Conservation (phyloP, 164 flowering plant species). For the Malania oleifera region DNA sequence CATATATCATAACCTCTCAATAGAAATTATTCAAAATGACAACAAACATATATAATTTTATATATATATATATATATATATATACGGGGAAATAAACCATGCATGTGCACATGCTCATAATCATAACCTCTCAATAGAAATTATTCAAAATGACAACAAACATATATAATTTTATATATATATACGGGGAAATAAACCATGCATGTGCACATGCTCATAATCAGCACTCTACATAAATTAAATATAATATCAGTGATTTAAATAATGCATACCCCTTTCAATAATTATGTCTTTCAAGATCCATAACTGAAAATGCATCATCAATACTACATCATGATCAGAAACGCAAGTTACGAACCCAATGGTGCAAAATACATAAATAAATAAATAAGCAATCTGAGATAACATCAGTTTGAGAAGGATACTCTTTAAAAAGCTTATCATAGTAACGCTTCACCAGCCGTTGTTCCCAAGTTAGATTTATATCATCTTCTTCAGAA, state of each 20-base stretch:
- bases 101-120: neutral
- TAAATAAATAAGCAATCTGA: neutral
- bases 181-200: neutral
- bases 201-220: neutral
- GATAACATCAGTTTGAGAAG: slow-evolving; percentile 28
- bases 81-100: neutral
- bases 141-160: no score
- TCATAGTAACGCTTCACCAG: slow-evolving; percentile 93
- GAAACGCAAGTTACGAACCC: neutral
- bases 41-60: no score
- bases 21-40: no score
- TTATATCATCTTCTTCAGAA: slow-evolving; percentile 85
- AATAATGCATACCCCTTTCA: no score
- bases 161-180: no score
- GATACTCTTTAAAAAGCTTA: slow-evolving; percentile 99
- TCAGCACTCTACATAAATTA: no score
- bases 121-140: no score
- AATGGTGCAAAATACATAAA: neutral
- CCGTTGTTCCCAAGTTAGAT: slow-evolving; percentile 91
- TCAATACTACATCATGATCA: neutral
- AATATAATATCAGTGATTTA: no score
- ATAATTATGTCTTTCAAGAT: no score
- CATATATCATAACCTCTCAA: no score
- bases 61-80: no score
- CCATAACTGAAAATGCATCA: neutral